These are phyloP conservation scores for Tolypocladium tropicale DNA, from an alignment of 2,329 filamentous ascomycete genomes.

Conservation along the genomic window DNA sequence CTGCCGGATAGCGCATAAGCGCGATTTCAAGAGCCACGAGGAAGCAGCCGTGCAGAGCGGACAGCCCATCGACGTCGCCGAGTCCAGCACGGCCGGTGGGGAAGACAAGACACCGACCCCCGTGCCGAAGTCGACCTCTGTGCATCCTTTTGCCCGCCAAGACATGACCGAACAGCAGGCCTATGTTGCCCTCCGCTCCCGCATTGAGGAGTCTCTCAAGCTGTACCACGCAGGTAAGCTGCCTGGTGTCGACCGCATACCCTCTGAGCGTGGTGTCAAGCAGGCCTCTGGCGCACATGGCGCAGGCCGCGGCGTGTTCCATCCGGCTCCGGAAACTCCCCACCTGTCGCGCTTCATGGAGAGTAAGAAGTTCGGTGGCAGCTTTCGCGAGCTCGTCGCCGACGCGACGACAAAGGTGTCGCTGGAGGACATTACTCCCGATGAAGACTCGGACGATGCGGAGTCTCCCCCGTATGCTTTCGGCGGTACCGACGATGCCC, in stretches of 20 bases:
- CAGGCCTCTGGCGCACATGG: not conserved
- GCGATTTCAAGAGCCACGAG: conserved; percentile 93
- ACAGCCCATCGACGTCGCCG: conserved; percentile 55
- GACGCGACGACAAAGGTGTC: conserved; percentile 47
- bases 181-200: conserved; percentile 37
- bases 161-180: conserved; percentile 45
- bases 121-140: conserved; percentile 8
- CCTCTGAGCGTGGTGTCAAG: conserved; percentile 18
- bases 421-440: conserved; percentile 37
- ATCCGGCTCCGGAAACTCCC: conserved; percentile 49
- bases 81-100: conserved; percentile 8
- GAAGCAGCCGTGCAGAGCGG: conserved; percentile 84
- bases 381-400: conserved; percentile 47
- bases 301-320: conserved; percentile 23
- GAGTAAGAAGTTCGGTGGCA: conserved; percentile 48
- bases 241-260: conserved; percentile 35
- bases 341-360: conserved; percentile 58
- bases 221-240: conserved; percentile 41
- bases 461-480: conserved; percentile 9
- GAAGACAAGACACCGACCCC: conserved; percentile 15
- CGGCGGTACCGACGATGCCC: conserved; percentile 4
- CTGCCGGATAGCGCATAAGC: conserved; percentile 88
- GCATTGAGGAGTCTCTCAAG: conserved; percentile 43
- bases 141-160: conserved; percentile 23
- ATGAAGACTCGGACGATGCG: conserved; percentile 41